phyloP scores from a whole-genome alignment of 73 alveolate species.

The Tetrahymena elliotti region DNA sequence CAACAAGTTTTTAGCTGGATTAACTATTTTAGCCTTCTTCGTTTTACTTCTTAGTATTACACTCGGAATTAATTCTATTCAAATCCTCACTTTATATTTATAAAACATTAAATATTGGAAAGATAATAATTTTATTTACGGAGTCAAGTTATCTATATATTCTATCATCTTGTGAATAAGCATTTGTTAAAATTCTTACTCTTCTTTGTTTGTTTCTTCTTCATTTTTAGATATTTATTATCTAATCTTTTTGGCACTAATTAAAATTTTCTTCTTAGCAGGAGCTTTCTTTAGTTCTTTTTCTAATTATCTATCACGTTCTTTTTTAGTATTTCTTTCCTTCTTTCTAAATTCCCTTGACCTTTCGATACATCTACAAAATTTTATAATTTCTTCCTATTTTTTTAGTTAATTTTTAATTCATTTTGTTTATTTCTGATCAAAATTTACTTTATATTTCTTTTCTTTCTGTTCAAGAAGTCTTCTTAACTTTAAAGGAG shows the following conservation, averaged over 20 bases:
- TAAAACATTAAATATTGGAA: background rate
- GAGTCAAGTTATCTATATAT: background rate
- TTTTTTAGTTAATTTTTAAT: background rate
- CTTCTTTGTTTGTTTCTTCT: background rate
- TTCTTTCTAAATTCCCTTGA: background rate
- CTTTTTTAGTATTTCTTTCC: background rate
- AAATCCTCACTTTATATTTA: background rate
- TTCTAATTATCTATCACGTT: background rate
- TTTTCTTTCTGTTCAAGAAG: slow-evolving; percentile 17
- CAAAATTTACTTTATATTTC: slow-evolving; percentile 15
- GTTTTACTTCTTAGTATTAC: background rate
- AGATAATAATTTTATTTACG: background rate
- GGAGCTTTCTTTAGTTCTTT: background rate
- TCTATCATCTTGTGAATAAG: background rate
- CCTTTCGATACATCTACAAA: background rate
- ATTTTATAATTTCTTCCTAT: background rate
- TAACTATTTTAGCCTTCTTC: background rate
- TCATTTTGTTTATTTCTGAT: background rate
- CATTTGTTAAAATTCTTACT: background rate
- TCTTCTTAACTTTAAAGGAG: slow-evolving; percentile 26
- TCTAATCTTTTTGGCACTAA: background rate
- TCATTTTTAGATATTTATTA: background rate
- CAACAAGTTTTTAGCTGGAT: background rate
- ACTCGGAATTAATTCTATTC: background rate
- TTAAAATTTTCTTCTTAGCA: background rate